phyloP scores from a whole-genome alignment of 208 protist genomes.

The Trichomonas vaginalis region DNA sequence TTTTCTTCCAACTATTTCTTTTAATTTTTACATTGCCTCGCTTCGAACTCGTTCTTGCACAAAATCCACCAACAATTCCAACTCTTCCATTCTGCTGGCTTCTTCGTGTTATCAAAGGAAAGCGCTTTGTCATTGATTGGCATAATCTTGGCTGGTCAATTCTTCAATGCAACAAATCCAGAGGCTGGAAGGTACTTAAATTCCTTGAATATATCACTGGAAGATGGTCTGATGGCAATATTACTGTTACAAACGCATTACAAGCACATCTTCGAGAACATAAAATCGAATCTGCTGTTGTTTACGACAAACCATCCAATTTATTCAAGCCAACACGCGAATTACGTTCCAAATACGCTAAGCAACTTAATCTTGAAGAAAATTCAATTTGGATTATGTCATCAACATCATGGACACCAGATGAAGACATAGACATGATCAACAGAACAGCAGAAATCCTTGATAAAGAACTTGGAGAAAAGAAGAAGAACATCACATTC shows the following conservation, averaged over 20 bases:
- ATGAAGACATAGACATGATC: conserved; percentile 7
- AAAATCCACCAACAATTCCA: conserved; percentile 19
- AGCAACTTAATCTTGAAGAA: background rate
- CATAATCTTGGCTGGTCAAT: conserved; percentile 19
- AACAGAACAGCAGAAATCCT: background rate
- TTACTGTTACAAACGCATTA: background rate
- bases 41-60: background rate
- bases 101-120: background rate
- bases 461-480: background rate
- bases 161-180: background rate
- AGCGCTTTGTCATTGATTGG: conserved; percentile 15
- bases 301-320: conserved; percentile 1
- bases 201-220: background rate
- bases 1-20: background rate
- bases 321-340: background rate
- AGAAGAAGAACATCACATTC: background rate
- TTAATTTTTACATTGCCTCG: background rate
- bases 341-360: background rate
- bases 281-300: background rate
- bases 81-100: background rate
- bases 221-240: background rate
- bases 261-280: background rate
- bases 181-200: background rate
- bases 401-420: conserved; percentile 20
- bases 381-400: background rate